These are phyloP conservation scores for Penicillium brasilianum DNA, from an alignment of 2,329 filamentous ascomycete genomes.

Conservation along the genomic window DNA sequence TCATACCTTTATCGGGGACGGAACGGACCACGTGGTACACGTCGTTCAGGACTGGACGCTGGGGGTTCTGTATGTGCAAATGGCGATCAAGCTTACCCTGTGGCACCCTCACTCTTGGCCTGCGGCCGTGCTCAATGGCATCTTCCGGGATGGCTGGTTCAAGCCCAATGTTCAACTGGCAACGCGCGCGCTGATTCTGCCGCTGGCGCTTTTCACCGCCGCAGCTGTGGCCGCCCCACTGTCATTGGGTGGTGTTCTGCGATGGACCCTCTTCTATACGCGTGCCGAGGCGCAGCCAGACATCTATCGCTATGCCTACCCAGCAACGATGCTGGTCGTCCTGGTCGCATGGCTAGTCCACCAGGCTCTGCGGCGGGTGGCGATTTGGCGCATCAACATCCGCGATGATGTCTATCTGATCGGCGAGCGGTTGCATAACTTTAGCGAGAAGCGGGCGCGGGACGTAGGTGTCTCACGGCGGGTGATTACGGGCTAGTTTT, in stretches of 20 bases:
- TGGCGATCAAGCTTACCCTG: conserved; percentile 71
- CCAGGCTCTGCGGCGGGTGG: conserved; percentile 60
- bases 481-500: conserved; percentile 42
- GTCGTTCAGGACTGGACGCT: conserved; percentile 94
- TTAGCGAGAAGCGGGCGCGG: conserved; percentile 65
- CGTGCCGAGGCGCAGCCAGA: conserved; percentile 42
- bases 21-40: conserved; percentile 62
- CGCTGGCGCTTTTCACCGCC: conserved; percentile 66
- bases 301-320: conserved; percentile 75
- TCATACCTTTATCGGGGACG: conserved; percentile 70
- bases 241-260: conserved; percentile 59
- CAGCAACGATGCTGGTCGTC: conserved; percentile 61
- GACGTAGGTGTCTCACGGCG: conserved; percentile 46
- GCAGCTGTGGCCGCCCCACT: conserved; percentile 70
- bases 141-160: conserved; percentile 76
- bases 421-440: conserved; percentile 93
- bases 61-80: conserved; percentile 86
- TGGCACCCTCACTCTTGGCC: conserved; percentile 72
- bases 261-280: conserved; percentile 48
- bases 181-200: conserved; percentile 85
- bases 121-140: conserved; percentile 73
- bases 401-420: conserved; percentile 96
- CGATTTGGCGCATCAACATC: conserved; percentile 78
- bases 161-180: conserved; percentile 78
- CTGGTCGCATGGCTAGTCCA: conserved; percentile 54